phyloP scores from a whole-genome alignment of 2,329 filamentous ascomycete species.

The Fusarium luffae region DNA sequence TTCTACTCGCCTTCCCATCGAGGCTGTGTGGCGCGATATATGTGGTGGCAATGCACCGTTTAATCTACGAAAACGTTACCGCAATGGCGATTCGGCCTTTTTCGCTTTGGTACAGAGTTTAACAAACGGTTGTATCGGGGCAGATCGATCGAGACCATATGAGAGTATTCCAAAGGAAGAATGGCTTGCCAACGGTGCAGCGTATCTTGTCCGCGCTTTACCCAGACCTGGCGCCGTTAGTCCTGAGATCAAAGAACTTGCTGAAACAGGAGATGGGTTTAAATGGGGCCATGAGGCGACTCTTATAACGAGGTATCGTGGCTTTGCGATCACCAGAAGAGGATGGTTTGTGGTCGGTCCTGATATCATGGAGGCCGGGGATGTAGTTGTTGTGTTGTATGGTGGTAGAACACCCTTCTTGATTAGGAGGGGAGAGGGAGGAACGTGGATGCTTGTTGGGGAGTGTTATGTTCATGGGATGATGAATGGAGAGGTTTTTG shows the following conservation, averaged over 20 bases:
- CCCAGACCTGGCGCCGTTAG: conserved; percentile 21
- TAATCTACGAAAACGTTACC: conserved; percentile 43
- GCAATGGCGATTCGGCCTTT: conserved; percentile 46
- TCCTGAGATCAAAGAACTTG: conserved; percentile 43
- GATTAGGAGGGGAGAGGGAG: conserved; percentile 35
- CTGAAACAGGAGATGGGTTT: conserved; percentile 46
- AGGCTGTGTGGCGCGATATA: conserved; percentile 47
- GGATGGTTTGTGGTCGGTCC: conserved; percentile 51
- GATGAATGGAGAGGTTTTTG: conserved; percentile 51
- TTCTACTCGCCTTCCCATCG: conserved; percentile 39
- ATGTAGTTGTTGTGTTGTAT: conserved; percentile 49
- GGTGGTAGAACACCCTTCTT: conserved; percentile 51
- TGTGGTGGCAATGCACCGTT: conserved; percentile 41
- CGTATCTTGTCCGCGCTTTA: conserved; percentile 46
- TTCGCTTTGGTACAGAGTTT: conserved; percentile 51
- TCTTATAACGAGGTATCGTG: conserved; percentile 49
- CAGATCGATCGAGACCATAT: conserved; percentile 45
- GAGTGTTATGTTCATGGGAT: conserved; percentile 54
- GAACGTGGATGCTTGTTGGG: conserved; percentile 47
- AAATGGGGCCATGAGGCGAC: conserved; percentile 53
- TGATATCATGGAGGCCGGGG: conserved; percentile 46
- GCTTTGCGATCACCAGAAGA: conserved; percentile 48
- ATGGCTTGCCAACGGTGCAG: conserved; percentile 49
- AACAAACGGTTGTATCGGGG: conserved; percentile 49
- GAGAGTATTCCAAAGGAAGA: conserved; percentile 39